Base-by-base conservation (phyloP, 2,329 filamentous ascomycete genomes). In the Monilinia fructigena region DNA sequence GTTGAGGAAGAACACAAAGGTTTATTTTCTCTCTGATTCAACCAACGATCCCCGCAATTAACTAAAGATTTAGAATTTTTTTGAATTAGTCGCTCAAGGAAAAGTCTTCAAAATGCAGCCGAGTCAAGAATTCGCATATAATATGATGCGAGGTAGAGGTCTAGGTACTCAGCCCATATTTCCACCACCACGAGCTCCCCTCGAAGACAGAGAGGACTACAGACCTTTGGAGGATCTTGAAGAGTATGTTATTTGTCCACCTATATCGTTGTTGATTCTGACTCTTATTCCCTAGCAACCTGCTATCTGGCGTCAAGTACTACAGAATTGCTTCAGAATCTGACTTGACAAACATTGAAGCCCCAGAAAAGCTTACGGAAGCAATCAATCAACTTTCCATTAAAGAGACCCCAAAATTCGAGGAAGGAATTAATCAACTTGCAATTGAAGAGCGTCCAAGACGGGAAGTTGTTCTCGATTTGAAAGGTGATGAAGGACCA, bases 141-240 rank as follows among this genome's bases (percentile, higher is more conserved):
- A 66, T 23, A 52, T 52, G 18, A 66, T 66, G 55, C 63, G 63
- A 38, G 63, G 63, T 16, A 50, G 45, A n/a, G 63, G 63, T 26
- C 50, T 61, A 7, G 55, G 63, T 42, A 31, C 35, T 10, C 55
- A 28, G 52, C 58, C 58, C 16, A n/a, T 61, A 61, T 61, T 61
- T 20, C 58, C 58, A 20, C 58, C 45, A 12, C 58, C 58, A 50
- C 45, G 31, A 40, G 58, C 31, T 61, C 2, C 58, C 0, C 31
- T 6, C 50, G 8, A 14, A 26, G 45, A 50, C 50, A 10, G 26
- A 12, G 58, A 61, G n/a, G 45, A 61, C 26, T 40, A 61, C n/a
- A 61, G 45, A 50, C 31, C n/a, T 12, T 38, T 23, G 48, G 31
- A 23, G n/a, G 20, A 61, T 26, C 4, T 50, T 50, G 58, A 61